Conservation (phyloP, 768 basidiomycete genomes). For the Lyophyllum atratum region DNA sequence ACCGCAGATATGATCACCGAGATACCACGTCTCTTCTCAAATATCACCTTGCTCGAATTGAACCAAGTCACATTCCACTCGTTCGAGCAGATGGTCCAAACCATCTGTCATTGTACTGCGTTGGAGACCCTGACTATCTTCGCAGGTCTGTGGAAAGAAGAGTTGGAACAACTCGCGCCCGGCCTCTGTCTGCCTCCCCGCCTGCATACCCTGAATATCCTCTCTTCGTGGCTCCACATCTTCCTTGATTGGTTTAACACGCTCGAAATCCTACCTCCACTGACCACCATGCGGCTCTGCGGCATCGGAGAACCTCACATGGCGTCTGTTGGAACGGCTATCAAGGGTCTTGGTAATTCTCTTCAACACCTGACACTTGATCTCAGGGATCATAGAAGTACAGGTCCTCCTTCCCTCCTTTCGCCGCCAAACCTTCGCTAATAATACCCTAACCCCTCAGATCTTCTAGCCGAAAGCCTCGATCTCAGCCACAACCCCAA, state of each 20-base stretch:
- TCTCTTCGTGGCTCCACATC: constrained; percentile 2
- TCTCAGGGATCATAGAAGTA: constrained; percentile 10
- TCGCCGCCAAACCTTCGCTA: neutral
- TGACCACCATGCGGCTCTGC: constrained; percentile 11
- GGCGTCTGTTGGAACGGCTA: constrained; percentile 1
- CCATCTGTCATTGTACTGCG: constrained; percentile 11
- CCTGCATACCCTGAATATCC: constrained; percentile 13
- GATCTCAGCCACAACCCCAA: constrained; percentile 12
- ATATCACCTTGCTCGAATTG: constrained; percentile 13
- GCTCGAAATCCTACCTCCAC: constrained; percentile 3
- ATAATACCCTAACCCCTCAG: neutral
- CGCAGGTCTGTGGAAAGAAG: constrained; percentile 11
- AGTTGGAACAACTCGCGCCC: neutral
- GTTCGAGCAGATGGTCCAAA: constrained; percentile 7
- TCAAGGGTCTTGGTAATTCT: constrained; percentile 8
- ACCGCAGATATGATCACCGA: neutral
- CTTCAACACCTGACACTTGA: constrained; percentile 16
- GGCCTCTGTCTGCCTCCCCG: constrained; percentile 4
- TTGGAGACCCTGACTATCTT: constrained; percentile 12
- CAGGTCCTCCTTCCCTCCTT: constrained; percentile 3
- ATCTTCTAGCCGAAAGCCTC: constrained; percentile 5
- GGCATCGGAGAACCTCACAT: constrained; percentile 11
- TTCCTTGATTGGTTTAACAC: constrained; percentile 15
- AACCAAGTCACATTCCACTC: constrained; percentile 11
- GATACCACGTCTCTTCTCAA: constrained; percentile 9